Conservation (phyloP, 306 rosid species). For the Glycyrrhiza uralensis region DNA sequence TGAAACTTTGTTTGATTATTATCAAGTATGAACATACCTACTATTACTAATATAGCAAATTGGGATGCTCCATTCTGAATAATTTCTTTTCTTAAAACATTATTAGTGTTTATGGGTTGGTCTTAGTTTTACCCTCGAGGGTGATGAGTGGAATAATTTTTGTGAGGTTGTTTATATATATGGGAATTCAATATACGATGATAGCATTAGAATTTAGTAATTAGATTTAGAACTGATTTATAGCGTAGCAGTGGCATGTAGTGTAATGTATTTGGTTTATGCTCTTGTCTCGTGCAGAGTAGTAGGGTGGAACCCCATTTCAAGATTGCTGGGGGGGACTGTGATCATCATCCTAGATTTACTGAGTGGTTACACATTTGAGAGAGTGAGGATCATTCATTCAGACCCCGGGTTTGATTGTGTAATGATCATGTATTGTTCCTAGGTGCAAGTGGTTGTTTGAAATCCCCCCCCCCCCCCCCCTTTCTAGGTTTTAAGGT, state of each 20-base stretch:
- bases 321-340: background rate
- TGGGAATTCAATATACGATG: too few relatives aligned
- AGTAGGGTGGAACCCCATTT: background rate
- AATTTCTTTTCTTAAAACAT: too few relatives aligned
- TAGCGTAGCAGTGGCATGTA: too few relatives aligned
- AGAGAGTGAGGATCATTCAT: too few relatives aligned
- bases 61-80: background rate
- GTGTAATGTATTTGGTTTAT: background rate
- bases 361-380: background rate
- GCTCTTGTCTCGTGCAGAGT: background rate
- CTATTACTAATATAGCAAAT: background rate
- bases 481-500: too few relatives aligned
- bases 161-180: background rate
- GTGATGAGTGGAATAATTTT: background rate
- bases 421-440: too few relatives aligned
- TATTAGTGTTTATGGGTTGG: background rate
- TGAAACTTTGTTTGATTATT: background rate
- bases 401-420: too few relatives aligned
- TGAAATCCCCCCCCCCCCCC: too few relatives aligned
- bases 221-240: too few relatives aligned
- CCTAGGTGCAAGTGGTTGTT: too few relatives aligned
- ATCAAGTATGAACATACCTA: too few relatives aligned
- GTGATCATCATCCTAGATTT: background rate
- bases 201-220: background rate
- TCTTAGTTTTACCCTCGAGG: background rate